Evolutionary conservation across 139 green algal species (phyloP).

Genomic region (Chlorella sp.): DNA sequence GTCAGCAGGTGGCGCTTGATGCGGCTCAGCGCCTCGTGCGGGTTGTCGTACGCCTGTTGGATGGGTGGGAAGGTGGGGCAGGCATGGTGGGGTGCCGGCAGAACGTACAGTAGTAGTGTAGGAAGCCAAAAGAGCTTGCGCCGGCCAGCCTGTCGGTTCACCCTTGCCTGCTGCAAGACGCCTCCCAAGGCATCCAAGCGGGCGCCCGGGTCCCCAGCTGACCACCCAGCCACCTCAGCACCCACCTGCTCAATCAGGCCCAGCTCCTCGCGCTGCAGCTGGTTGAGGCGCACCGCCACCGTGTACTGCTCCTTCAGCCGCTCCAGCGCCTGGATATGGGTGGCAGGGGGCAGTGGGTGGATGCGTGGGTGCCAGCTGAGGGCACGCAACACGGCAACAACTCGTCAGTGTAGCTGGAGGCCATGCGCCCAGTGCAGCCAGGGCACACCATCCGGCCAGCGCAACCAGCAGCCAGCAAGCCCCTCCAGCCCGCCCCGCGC

Average conservation of each 20-base stretch:
- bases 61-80: not conserved
- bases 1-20: conserved; percentile 99
- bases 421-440: too few relatives aligned
- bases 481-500: too few relatives aligned
- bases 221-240: not conserved
- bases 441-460: too few relatives aligned
- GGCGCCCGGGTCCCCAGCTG: not conserved
- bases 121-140: too few relatives aligned
- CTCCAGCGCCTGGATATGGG: conserved; percentile 83
- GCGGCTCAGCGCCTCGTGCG: conserved; percentile 96
- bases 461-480: too few relatives aligned
- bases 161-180: not conserved
- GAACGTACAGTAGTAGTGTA: not conserved
- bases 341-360: too few relatives aligned
- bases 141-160: too few relatives aligned
- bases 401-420: too few relatives aligned
- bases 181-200: too few relatives aligned
- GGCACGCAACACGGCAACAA: not conserved
- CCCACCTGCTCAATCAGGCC: conserved; percentile 95
- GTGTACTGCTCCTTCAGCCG: conserved; percentile 99
- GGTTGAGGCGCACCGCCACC: conserved; percentile 94
- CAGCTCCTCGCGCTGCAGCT: conserved; percentile 97
- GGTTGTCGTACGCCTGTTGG: conserved; percentile 97
- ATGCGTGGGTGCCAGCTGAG: not conserved
- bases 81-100: not conserved